These are phyloP conservation scores for Abelmoschus esculentus DNA, from an alignment of 345 rosid species.

Conservation along the genomic window DNA sequence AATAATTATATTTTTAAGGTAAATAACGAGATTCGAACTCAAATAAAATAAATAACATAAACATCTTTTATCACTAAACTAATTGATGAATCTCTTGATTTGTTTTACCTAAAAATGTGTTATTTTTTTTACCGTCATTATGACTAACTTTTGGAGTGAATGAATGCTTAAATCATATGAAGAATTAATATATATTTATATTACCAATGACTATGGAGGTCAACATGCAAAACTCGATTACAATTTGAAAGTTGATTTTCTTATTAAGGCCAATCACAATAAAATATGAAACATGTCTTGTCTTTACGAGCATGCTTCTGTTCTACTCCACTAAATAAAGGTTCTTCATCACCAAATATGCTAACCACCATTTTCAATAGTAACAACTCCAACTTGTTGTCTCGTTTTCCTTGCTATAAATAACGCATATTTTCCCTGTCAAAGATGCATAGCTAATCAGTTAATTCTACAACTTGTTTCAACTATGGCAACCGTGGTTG, in stretches of 20 bases:
- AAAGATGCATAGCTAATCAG: not conserved
- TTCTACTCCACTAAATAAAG: conserved; percentile 32
- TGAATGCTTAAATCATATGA: not conserved
- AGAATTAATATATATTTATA: no score
- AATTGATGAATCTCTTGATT: no score
- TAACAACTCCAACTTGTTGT: conserved; percentile 32
- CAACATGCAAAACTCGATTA: not conserved
- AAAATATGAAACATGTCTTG: not conserved
- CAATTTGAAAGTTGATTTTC: not conserved
- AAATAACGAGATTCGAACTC: no score
- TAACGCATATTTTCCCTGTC: not conserved
- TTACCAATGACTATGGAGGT: not conserved
- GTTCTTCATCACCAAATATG: conserved; percentile 53
- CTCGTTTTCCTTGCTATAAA: not conserved
- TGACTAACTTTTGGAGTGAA: not conserved
- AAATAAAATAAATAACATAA: no score
- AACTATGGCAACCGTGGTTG: conserved; percentile 22
- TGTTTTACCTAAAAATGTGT: not conserved
- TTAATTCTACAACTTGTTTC: not conserved
- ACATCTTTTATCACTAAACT: no score
- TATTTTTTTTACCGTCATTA: not conserved
- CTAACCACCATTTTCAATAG: conserved; percentile 28
- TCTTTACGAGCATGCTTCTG: conserved; percentile 22
- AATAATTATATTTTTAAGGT: no score
- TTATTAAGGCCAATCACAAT: not conserved